phyloP scores from a whole-genome alignment of 345 rosid genomes.

The Draba incana region DNA sequence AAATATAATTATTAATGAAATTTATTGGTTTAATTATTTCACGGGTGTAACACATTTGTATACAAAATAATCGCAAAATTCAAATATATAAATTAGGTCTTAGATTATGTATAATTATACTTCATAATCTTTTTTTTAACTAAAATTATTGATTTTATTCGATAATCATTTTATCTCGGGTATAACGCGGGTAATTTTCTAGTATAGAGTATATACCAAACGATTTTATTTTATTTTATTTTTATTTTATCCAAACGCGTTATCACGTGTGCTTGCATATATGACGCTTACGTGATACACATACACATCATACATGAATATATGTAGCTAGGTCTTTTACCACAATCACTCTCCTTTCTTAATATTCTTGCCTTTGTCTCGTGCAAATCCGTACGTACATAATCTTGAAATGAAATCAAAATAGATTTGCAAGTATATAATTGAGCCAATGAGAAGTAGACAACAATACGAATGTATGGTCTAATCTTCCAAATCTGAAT shows the following conservation, averaged over 20 bases:
- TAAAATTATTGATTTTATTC: too few species aligned
- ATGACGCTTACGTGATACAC: background rate
- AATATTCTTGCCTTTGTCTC: slow-evolving; percentile 6
- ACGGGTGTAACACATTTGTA: too few species aligned
- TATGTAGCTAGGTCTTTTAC: background rate
- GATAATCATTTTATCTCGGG: too few species aligned
- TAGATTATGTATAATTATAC: too few species aligned
- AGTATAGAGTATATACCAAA: too few species aligned
- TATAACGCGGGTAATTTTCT: too few species aligned
- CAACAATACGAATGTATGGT: slow-evolving; percentile 17
- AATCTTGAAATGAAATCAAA: slow-evolving; percentile 24
- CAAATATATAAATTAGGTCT: too few species aligned
- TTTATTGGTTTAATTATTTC: too few species aligned
- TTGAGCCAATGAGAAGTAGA: slow-evolving; percentile 33
- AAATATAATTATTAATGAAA: too few species aligned
- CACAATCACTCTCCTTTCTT: background rate
- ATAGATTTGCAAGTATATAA: slow-evolving; percentile 19
- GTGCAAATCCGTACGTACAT: slow-evolving; percentile 7
- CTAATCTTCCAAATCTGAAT: slow-evolving; percentile 18
- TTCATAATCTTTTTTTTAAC: too few species aligned
- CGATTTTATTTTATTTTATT: too few species aligned
- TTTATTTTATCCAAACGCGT: background rate
- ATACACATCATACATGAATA: background rate
- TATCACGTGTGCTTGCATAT: background rate
- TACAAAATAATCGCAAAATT: too few species aligned